Percentiles rank a stretch among this genome's conserved stretches.
phyloP scores from a whole-genome alignment of 2,329 filamentous ascomycete genomes.

The Neofusicoccum sp. region DNA sequence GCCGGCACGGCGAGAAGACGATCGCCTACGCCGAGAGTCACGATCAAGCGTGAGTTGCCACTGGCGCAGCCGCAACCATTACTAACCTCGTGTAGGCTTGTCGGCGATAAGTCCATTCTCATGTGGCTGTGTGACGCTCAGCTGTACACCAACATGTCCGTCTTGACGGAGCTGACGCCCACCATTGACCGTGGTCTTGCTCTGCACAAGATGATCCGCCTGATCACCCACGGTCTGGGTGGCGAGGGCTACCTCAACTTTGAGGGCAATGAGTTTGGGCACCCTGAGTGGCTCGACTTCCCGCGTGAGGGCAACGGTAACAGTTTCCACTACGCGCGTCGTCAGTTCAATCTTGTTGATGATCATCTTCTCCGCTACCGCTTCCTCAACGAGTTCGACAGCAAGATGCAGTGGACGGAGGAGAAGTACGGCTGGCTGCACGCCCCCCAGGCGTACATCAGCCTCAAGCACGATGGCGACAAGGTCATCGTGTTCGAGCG shows the following conservation, averaged over 20 bases:
- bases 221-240: slow-evolving; percentile 86
- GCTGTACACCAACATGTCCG: slow-evolving; percentile 97
- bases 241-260: slow-evolving; percentile 98
- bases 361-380: slow-evolving; percentile 82
- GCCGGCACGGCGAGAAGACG: slow-evolving; percentile 93
- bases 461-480: slow-evolving; percentile 87
- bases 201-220: slow-evolving; percentile 95
- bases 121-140: slow-evolving; percentile 98
- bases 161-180: slow-evolving; percentile 75
- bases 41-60: slow-evolving; percentile 79
- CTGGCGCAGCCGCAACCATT: slow-evolving; percentile 90
- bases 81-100: slow-evolving; percentile 65
- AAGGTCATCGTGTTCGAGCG: slow-evolving; percentile 97
- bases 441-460: slow-evolving; percentile 82
- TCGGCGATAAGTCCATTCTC: slow-evolving; percentile 94
- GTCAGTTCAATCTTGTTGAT: slow-evolving; percentile 89
- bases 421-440: slow-evolving; percentile 89
- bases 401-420: slow-evolving; percentile 84
- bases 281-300: slow-evolving; percentile 98
- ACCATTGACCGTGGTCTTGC: slow-evolving; percentile 88
- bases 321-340: slow-evolving; percentile 90
- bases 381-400: slow-evolving; percentile 92
- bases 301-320: slow-evolving; percentile 89
- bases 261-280: slow-evolving; percentile 97
- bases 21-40: slow-evolving; percentile 98